phyloP scores from a whole-genome alignment of 306 rosid species.

The Inga oerstediana region DNA sequence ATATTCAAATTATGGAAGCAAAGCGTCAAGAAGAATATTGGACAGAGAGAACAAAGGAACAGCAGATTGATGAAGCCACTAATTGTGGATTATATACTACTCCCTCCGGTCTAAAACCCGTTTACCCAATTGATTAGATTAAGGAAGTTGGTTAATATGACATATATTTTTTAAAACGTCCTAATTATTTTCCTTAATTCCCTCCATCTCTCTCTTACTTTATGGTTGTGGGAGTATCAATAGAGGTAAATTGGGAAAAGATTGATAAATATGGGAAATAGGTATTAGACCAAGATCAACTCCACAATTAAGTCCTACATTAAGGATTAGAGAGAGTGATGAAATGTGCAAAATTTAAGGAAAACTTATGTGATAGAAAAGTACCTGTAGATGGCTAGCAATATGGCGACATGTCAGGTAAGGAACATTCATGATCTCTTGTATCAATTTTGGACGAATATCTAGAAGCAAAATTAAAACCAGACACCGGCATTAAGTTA shows the following conservation, averaged over 20 bases:
- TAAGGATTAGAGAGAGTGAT: too few relatives aligned
- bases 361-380: neutral
- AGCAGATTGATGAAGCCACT: neutral
- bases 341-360: neutral
- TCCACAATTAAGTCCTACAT: too few relatives aligned
- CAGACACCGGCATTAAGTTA: neutral
- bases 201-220: too few relatives aligned
- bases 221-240: too few relatives aligned
- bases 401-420: conserved; percentile 44
- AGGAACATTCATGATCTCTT: conserved; percentile 39
- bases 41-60: neutral
- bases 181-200: too few relatives aligned
- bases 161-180: too few relatives aligned
- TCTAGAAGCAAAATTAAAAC: conserved; percentile 24
- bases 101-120: too few relatives aligned
- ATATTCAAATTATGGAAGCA: neutral
- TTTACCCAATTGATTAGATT: too few relatives aligned
- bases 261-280: too few relatives aligned
- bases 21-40: neutral
- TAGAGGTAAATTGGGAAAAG: too few relatives aligned
- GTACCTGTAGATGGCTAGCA: conserved; percentile 61
- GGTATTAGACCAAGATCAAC: too few relatives aligned
- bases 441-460: conserved; percentile 43
- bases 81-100: neutral
- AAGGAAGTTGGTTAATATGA: too few relatives aligned